Conservation (phyloP, 306 rosid species). For the Echinosophora koreensis region DNA sequence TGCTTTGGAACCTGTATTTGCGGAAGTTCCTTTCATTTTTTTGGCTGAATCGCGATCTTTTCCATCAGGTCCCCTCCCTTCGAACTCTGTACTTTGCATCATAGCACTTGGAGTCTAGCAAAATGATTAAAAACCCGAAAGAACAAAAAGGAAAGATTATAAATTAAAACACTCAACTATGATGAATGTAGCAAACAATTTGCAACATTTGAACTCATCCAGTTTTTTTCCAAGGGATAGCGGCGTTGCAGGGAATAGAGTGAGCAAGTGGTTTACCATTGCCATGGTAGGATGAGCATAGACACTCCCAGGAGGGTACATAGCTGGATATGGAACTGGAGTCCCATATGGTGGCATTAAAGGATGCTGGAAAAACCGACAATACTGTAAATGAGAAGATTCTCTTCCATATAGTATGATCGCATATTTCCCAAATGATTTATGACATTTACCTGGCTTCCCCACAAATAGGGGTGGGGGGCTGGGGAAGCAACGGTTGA, state of each 20-base stretch:
- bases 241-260: constrained; percentile 1
- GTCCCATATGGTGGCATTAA: constrained; percentile 94
- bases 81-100: constrained; percentile 61
- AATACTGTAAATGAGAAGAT: constrained; percentile 33
- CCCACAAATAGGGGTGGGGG: constrained; percentile 97
- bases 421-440: constrained; percentile 26
- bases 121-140: constrained; percentile 32
- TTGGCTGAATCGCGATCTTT: constrained; percentile 75
- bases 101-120: constrained; percentile 66
- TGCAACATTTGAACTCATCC: constrained; percentile 18
- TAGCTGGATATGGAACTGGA: constrained; percentile 92
- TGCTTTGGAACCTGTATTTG: constrained; percentile 67
- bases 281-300: constrained; percentile 96
- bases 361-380: constrained; percentile 74
- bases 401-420: not conserved
- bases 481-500: constrained; percentile 87
- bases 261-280: constrained; percentile 58
- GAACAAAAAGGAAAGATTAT: constrained; percentile 22
- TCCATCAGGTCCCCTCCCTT: constrained; percentile 75
- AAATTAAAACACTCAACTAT: constrained; percentile 32
- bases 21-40: constrained; percentile 71
- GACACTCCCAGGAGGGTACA: constrained; percentile 91
- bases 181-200: constrained; percentile 7
- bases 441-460: constrained; percentile 73
- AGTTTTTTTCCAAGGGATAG: constrained; percentile 19